Conservation (phyloP, 2,329 filamentous ascomycete species). For the Talaromyces piceae region DNA sequence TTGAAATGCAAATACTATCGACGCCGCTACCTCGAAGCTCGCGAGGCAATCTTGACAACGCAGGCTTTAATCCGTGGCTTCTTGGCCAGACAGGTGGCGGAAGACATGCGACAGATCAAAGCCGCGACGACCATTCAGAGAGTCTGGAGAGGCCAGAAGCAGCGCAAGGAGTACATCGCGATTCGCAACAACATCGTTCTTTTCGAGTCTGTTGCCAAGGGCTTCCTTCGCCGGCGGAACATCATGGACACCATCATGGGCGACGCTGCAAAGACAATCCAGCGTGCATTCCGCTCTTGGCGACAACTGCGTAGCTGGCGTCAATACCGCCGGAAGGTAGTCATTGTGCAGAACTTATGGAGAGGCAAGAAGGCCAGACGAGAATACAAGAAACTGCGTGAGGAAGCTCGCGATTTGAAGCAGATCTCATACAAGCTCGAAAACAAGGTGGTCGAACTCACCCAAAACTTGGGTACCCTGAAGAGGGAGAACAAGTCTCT, state of each 20-base stretch:
- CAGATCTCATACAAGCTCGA: constrained; percentile 99
- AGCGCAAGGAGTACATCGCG: constrained; percentile 69
- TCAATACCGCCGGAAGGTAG: constrained; percentile 79
- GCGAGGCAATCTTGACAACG: constrained; percentile 69
- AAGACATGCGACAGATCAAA: constrained; percentile 73
- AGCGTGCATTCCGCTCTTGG: constrained; percentile 80
- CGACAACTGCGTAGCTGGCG: constrained; percentile 73
- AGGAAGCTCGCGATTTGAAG: constrained; percentile 96
- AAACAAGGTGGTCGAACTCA: constrained; percentile 98
- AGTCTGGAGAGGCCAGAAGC: constrained; percentile 88
- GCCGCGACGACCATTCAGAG: constrained; percentile 92
- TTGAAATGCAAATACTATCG: constrained; percentile 92
- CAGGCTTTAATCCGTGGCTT: constrained; percentile 73
- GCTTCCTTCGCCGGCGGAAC: constrained; percentile 79
- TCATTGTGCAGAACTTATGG: constrained; percentile 88
- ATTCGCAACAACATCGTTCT: constrained; percentile 78
- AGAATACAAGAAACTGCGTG: constrained; percentile 82
- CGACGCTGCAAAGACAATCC: constrained; percentile 84
- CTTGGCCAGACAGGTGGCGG: constrained; percentile 66
- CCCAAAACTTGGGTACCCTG: constrained; percentile 83
- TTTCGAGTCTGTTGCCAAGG: constrained; percentile 85
- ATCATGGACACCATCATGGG: constrained; percentile 91
- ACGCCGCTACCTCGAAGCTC: constrained; percentile 78
- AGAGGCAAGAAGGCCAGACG: constrained; percentile 73
- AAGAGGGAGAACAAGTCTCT: constrained; percentile 92